Base-by-base conservation (phyloP, 371 early-diverging fungal species). In the Mortierella sp. region DNA sequence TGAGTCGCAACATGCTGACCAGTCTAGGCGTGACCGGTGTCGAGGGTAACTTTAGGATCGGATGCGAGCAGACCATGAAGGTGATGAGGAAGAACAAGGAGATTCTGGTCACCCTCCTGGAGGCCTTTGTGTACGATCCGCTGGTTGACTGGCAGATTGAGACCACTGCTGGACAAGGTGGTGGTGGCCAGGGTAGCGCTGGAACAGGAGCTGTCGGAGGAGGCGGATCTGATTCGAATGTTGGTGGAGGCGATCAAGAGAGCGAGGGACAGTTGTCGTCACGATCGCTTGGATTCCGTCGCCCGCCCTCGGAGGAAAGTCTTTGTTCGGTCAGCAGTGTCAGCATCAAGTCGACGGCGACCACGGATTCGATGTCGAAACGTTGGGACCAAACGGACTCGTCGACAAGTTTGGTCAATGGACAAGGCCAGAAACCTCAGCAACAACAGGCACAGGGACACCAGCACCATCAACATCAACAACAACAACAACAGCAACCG, bases 91-190 rank as follows among this genome's bases (percentile, higher is more conserved):
- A 90, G 39, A 94, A 96, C 73, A 91, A 92, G 71, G 96, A 96
- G 68, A 90, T 95, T 2, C 86, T 98, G 26, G 86, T 96, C 26
- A 93, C 95, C 0, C 89, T 99, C 55, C 86, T 99, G 8, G 95
- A 97, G 71, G 95, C 96, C 0, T 97, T 99, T 88, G 93, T 97
- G 2, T 95, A 95, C 72, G 99, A 99, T 85, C 99, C 99, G 1
- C 86, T 99, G 45, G 88, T 90, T 13, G 89, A 89, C 63, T 91
- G 89, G 90, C 88, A 88, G 73, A 88, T 83, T 14, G 90, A 91
- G 6, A 67, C 79, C 1, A 68, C 69, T 13, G 31, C 83, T n/a
- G 73, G 64, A 11, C 79, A 70, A 67, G 77, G 71, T 1, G 68
- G 71, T 19, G 71, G 67, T 16, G 69, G 70, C 10, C 14, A 16